Evolutionary conservation across 1,139 yeast genomes (phyloP).

Genomic region (Candida sp.): DNA sequence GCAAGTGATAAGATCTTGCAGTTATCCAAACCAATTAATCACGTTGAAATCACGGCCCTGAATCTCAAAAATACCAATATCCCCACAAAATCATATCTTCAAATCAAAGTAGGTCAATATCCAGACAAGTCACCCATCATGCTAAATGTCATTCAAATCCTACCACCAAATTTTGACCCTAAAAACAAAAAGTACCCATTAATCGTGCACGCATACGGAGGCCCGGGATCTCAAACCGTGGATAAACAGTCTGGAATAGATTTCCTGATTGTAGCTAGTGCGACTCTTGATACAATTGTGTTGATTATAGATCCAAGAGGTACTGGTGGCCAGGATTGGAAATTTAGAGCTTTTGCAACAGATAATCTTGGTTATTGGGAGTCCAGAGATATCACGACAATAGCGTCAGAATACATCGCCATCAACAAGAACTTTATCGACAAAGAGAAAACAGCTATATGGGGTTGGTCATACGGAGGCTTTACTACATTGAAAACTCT

Average conservation of each 20-base stretch:
- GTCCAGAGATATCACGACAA: constrained; percentile 72
- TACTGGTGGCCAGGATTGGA: constrained; percentile 88
- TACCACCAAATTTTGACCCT: constrained; percentile 68
- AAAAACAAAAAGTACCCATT: constrained; percentile 61
- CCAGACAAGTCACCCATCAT: constrained; percentile 35
- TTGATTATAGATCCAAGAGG: constrained; percentile 93
- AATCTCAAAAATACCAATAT: constrained; percentile 34
- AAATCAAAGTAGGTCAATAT: constrained; percentile 41
- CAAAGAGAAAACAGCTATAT: constrained; percentile 65
- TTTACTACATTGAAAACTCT: constrained; percentile 69
- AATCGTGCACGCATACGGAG: constrained; percentile 85
- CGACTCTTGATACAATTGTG: constrained; percentile 70
- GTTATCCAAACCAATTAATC: constrained; percentile 25
- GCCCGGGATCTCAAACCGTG: constrained; percentile 87
- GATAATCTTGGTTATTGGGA: constrained; percentile 83
- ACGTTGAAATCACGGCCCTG: constrained; percentile 19
- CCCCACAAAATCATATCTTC: constrained; percentile 54
- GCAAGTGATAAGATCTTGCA: constrained; percentile 16
- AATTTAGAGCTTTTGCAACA: constrained; percentile 62
- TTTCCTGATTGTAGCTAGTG: constrained; percentile 68
- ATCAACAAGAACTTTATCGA: constrained; percentile 54
- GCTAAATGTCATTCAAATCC: constrained; percentile 71
- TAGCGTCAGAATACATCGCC: constrained; percentile 59
- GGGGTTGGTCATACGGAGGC: constrained; percentile 92
- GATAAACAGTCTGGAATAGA: constrained; percentile 51